Evolutionary conservation across 345 rosid genomes (phyloP).

Genomic region (Melaleuca alternifolia): DNA sequence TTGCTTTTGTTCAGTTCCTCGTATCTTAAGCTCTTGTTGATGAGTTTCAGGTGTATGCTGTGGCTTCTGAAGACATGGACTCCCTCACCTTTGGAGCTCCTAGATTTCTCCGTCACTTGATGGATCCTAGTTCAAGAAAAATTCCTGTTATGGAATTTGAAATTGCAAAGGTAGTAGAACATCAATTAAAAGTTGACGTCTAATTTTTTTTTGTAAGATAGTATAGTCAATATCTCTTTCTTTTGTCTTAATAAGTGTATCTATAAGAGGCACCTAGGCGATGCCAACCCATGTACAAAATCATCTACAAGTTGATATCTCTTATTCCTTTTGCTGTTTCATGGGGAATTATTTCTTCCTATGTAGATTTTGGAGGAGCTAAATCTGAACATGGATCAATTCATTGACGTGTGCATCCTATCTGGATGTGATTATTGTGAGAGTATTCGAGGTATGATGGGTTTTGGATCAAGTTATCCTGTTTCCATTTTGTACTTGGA

Average conservation of each 20-base stretch:
- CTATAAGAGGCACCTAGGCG: neutral
- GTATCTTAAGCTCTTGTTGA: neutral
- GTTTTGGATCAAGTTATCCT: neutral
- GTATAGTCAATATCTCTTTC: neutral
- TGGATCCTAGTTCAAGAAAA: conserved; percentile 96
- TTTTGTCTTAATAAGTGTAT: neutral
- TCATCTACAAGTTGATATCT: neutral
- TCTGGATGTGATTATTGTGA: conserved; percentile 99
- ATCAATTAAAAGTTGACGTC: neutral
- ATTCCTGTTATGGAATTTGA: conserved; percentile 92
- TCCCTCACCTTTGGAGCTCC: conserved; percentile 96
- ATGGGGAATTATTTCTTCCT: neutral
- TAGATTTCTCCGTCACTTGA: conserved; percentile 89
- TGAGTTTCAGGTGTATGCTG: conserved; percentile 72
- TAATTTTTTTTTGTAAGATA: neutral
- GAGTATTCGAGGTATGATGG: conserved; percentile 75
- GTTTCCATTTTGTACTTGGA: neutral
- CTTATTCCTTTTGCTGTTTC: neutral
- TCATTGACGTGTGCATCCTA: conserved; percentile 88
- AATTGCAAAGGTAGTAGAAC: conserved; percentile 50
- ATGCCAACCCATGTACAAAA: neutral
- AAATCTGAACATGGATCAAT: conserved; percentile 87
- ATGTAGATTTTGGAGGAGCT: conserved; percentile 73
- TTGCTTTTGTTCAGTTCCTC: neutral
- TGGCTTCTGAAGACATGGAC: conserved; percentile 99